Evolutionary conservation across 83 land plant species (phyloP).

Genomic region (Thuja plicata): DNA sequence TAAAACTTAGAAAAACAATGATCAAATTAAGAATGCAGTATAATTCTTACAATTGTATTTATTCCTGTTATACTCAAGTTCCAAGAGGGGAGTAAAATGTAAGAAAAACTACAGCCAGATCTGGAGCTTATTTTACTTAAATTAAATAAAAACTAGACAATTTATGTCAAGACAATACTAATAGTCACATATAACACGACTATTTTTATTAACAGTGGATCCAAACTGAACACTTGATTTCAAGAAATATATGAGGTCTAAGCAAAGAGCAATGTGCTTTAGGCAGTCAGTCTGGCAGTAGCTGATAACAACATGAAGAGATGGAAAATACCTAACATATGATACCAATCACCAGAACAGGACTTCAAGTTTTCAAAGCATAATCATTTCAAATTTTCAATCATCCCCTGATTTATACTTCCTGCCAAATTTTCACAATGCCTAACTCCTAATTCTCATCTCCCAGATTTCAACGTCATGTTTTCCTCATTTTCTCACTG

Average conservation of each 20-base stretch:
- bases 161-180: not conserved
- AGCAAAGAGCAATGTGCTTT: not conserved
- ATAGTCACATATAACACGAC: not conserved
- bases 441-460: not conserved
- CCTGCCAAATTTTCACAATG: not conserved
- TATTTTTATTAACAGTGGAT: not conserved
- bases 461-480: not conserved
- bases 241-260: not conserved
- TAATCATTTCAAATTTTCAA: not conserved
- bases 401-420: not conserved
- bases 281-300: not conserved
- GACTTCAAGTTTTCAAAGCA: not conserved
- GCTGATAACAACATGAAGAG: not conserved
- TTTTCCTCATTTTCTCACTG: not conserved
- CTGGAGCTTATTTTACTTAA: not conserved
- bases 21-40: not conserved
- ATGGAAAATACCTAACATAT: not conserved
- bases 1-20: not conserved
- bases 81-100: too few relatives aligned
- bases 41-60: not conserved
- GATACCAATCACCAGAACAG: not conserved
- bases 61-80: not conserved
- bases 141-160: not conserved
- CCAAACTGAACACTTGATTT: not conserved
- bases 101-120: not conserved